Evolutionary conservation across 2,329 filamentous ascomycete genomes (phyloP), one percentile per base, ranked within the genome.

Genomic region (Hypomyces rosellus): DNA sequence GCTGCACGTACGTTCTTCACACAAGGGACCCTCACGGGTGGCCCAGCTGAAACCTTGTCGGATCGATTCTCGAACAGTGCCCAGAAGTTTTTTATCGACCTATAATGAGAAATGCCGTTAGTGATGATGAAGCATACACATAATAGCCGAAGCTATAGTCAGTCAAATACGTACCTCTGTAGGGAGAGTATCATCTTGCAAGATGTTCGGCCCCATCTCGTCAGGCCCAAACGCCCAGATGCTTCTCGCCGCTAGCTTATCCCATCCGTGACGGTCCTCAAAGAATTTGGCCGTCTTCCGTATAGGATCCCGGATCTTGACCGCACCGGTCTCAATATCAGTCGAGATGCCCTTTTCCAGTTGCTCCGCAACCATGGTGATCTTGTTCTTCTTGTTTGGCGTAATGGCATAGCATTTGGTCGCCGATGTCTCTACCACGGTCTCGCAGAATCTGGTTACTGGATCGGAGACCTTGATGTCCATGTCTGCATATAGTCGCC

Each of bases 151-250:
- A 30, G 6, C 25, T 11, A 30, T 30, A 30, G 25, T 8, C 6
- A 30, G 34, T n/a, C 45, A 45, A 47, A 14, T 48, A 58, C 78
- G 67, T 69, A 83, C 81, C 68, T 96, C 91, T 20, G 88, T 89
- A 3, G 92, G 91, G 15, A 99, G 75, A 15, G 93, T 99, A 68
- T 99, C 93, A 68, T 99, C 93, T 69, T 96, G 91, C 45, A 99
- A 74, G 57, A 99, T 93, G 68, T 99, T 99, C 5, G 93, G 89
- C 1, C 91, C 88, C 74, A 84, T 86, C 57, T 99, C 93, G 52
- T 97, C 92, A 4, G 93, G 93, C 3, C 93, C 93, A 71, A 99
- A 99, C 1, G 93, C 93, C 93, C 93, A 99, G 63, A 99, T 96
- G 65, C 91, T 96, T 62, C 93, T 81, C 20, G 89, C 89, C 13